Conservation (phyloP, 208 protist species). For the Crithidia acanthocephali region DNA sequence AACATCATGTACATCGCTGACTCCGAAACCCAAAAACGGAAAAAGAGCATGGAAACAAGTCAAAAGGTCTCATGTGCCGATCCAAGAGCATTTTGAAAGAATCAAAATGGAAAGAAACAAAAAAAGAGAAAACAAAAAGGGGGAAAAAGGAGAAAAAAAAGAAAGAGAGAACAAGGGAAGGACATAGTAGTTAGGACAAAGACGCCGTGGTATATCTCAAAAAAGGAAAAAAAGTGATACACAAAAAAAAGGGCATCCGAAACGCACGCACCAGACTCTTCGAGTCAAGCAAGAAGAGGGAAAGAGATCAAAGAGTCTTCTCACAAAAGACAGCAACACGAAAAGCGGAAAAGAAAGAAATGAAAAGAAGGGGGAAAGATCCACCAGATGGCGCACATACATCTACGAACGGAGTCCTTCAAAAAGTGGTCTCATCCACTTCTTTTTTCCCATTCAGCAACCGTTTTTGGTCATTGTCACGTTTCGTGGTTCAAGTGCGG, state of each 20-base stretch:
- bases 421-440: too few relatives aligned
- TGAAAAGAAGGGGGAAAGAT: constrained; percentile 21
- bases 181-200: neutral
- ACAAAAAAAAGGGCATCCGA: neutral
- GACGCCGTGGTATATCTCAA: neutral
- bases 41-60: neutral
- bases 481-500: too few relatives aligned
- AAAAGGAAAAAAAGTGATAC: neutral
- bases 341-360: constrained; percentile 3
- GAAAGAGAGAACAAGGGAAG: constrained; percentile 10
- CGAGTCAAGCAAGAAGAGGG: neutral
- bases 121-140: constrained; percentile 24
- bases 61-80: constrained; percentile 1
- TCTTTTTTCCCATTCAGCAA: neutral
- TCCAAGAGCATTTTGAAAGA: constrained; percentile 3
- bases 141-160: constrained; percentile 15
- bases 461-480: too few relatives aligned
- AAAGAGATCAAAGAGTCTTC: too few relatives aligned
- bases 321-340: neutral
- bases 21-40: neutral
- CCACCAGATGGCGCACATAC: neutral
- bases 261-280: neutral
- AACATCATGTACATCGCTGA: constrained; percentile 14
- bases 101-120: constrained; percentile 20
- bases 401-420: too few relatives aligned